Conservation (phyloP, 2,329 filamentous ascomycete genomes). For the Hymenoscyphus infarciens region DNA sequence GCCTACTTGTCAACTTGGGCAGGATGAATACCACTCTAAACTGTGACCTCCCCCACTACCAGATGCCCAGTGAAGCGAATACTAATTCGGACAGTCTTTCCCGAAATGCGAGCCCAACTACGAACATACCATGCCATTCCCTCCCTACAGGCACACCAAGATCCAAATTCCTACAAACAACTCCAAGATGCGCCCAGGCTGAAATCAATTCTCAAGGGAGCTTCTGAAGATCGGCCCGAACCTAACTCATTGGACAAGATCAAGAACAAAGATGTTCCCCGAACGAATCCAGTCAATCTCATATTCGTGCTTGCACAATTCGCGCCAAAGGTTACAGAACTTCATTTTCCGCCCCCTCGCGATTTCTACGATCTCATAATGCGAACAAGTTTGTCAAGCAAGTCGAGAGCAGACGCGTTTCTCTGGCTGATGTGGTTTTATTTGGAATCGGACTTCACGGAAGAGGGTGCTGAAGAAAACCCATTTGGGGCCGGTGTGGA, state of each 20-base stretch:
- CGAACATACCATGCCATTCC: conserved; percentile 98
- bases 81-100: conserved; percentile 68
- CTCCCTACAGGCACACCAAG: conserved; percentile 89
- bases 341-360: conserved; percentile 78
- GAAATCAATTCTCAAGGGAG: conserved; percentile 96
- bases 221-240: conserved; percentile 85
- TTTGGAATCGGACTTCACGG: conserved; percentile 89
- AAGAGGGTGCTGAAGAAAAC: conserved; percentile 83
- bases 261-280: conserved; percentile 63
- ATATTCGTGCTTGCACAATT: conserved; percentile 92
- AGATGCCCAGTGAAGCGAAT: conserved; percentile 6
- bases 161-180: conserved; percentile 95
- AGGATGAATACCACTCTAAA: conserved; percentile 99
- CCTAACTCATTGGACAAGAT: conserved; percentile 82
- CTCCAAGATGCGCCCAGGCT: conserved; percentile 92
- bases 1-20: conserved; percentile 92
- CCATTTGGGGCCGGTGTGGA: conserved; percentile 77
- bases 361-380: conserved; percentile 98
- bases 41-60: conserved; percentile 54
- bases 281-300: conserved; percentile 95
- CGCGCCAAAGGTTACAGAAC: conserved; percentile 85
- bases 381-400: conserved; percentile 77
- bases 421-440: conserved; percentile 99
- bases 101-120: conserved; percentile 96
- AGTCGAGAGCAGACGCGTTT: conserved; percentile 81